phyloP scores from a whole-genome alignment of 768 basidiomycete species.

The Auriscalpium microsporum region DNA sequence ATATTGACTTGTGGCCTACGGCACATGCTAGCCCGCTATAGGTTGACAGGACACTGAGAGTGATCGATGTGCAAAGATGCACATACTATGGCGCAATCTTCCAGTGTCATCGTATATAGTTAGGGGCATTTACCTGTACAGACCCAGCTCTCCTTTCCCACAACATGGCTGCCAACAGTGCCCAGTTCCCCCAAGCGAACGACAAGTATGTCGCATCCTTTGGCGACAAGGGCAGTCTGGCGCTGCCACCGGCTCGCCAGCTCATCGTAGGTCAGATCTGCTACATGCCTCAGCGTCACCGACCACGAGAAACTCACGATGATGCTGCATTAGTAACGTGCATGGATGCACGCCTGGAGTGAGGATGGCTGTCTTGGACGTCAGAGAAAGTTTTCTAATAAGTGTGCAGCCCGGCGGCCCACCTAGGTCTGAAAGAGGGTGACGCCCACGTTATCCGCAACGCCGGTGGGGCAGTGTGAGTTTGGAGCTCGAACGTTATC shows the following conservation, averaged over 20 bases:
- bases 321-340: conserved; percentile 40
- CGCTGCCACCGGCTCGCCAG: conserved; percentile 35
- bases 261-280: conserved; percentile 28
- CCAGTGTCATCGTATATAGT: background rate
- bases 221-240: conserved; percentile 32
- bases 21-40: too few species aligned
- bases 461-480: conserved; percentile 59
- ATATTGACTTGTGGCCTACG: background rate
- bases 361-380: conserved; percentile 10
- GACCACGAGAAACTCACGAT: background rate
- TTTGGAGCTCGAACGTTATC: conserved; percentile 3
- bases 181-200: conserved; percentile 34
- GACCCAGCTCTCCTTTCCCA: background rate
- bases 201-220: conserved; percentile 38
- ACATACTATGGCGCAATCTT: background rate
- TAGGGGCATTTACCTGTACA: background rate
- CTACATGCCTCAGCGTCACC: background rate
- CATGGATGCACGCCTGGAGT: conserved; percentile 73
- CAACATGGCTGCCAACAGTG: conserved; percentile 11
- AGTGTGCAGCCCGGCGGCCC: conserved; percentile 39
- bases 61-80: too few species aligned
- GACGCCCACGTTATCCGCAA: conserved; percentile 70
- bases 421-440: conserved; percentile 55
- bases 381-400: background rate
- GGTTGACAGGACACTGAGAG: too few species aligned